Percentiles rank a stretch among this genome's conserved stretches.
These are phyloP conservation scores for Graphilbum sp. DNA, from an alignment of 2,329 filamentous ascomycete genomes.

Conservation along the genomic window DNA sequence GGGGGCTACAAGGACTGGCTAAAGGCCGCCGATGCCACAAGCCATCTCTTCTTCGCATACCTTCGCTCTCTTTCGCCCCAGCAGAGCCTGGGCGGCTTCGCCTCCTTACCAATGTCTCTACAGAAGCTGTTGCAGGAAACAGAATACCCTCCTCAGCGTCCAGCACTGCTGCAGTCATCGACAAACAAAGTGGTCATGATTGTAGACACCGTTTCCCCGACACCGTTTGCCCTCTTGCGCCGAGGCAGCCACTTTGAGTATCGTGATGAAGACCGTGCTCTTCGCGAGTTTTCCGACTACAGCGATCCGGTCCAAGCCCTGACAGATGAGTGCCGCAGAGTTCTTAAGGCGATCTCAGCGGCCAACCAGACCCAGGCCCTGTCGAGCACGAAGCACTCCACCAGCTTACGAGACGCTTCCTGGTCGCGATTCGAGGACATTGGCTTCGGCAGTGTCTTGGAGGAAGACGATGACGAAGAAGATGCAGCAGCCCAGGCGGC, in stretches of 20 bases:
- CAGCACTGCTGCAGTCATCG: slow-evolving; percentile 57
- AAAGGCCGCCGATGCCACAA: slow-evolving; percentile 84
- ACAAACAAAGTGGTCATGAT: slow-evolving; percentile 94
- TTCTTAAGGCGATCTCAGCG: slow-evolving; percentile 74
- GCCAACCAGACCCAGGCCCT: slow-evolving; percentile 67
- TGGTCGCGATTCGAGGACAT: slow-evolving; percentile 97
- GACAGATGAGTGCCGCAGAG: slow-evolving; percentile 86
- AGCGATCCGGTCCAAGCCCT: slow-evolving; percentile 78
- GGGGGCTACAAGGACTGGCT: slow-evolving; percentile 84
- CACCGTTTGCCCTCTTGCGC: slow-evolving; percentile 77
- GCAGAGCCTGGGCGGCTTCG: slow-evolving; percentile 59
- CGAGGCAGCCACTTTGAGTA: slow-evolving; percentile 93
- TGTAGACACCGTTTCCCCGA: slow-evolving; percentile 85
- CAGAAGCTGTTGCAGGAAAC: slow-evolving; percentile 84
- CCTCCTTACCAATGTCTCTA: slow-evolving; percentile 73
- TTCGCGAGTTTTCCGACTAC: slow-evolving; percentile 74
- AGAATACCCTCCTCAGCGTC: slow-evolving; percentile 76
- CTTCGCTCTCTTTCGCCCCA: slow-evolving; percentile 81
- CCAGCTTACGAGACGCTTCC: slow-evolving; percentile 64
- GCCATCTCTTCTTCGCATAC: slow-evolving; percentile 96
- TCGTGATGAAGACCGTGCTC: slow-evolving; percentile 67
- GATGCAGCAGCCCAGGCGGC: slow-evolving; percentile 24
- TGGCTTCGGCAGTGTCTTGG: slow-evolving; percentile 64
- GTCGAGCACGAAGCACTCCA: slow-evolving; percentile 53
- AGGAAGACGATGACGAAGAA: slow-evolving; percentile 54